Evolutionary conservation across 352 stramenopile genomes (phyloP), one percentile per base, ranked within the genome.

Genomic region (Pythium insidiosum): DNA sequence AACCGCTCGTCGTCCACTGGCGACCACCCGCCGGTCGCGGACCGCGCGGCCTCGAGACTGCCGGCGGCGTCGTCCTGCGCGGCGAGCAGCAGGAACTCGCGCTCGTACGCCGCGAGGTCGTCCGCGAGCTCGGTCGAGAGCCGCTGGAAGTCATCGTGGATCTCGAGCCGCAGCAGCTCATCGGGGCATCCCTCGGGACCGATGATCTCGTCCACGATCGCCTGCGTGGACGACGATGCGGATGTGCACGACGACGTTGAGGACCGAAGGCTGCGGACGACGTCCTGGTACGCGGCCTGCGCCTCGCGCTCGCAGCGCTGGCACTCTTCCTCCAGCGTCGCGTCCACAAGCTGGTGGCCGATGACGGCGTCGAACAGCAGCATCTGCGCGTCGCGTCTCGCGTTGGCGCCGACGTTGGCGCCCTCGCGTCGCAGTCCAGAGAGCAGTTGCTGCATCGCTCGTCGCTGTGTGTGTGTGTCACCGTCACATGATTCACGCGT

Each of bases 361-460:
- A 90, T 76, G 5, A 90, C 60, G 11, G 73, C 68, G 22, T 90
- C 77, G 18, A 85, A 79, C 13, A 90, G 68, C 18, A 90, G 38
- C 23, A 72, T 43, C 31, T 74, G 63, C 5, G 67, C 50, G 20
- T 60, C 38, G 3, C 37, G 15, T 6, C 19, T 52, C 26, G 54
- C 21, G 16, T 43, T 59, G 37, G 68, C 46, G 19, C 39, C 53
- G 11, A 21, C 38, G 33, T n/a, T 43, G 16, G 0, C 55, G 48
- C 38, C 58, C n/a, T n/a, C n/a, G n/a, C n/a, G 40, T 15, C 29
- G 36, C 7, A 64, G 40, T 2, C 50, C 33, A 6, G 12, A 4
- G 5, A 82, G 31, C 15, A 85, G 50, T 29, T 85, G 65, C 25
- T 75, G 79, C 56, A 85, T 66, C 15, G 69, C 63, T 22, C 56